Evolutionary conservation across 805 yeast genomes (phyloP).

Genomic region (Saturnispora sekii): DNA sequence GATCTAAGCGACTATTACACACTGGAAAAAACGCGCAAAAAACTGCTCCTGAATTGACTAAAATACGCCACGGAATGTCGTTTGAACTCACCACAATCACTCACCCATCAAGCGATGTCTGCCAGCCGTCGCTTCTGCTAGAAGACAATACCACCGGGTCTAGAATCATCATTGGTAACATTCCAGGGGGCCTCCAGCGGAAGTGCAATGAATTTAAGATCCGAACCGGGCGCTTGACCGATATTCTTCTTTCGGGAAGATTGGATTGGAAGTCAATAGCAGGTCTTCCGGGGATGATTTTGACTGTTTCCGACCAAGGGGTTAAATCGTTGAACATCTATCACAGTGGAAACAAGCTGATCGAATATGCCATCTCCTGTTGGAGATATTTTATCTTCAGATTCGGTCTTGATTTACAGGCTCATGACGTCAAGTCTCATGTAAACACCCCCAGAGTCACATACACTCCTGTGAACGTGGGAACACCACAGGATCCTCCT

Average conservation of each 20-base stretch:
- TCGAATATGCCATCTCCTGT: conserved; percentile 55
- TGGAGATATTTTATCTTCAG: conserved; percentile 87
- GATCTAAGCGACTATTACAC: not conserved
- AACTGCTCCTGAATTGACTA: not conserved
- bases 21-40: not conserved
- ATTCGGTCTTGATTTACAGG: conserved; percentile 46
- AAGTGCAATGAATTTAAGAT: conserved; percentile 51
- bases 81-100: conserved; percentile 42
- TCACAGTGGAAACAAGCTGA: conserved; percentile 35
- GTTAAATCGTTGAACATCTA: conserved; percentile 44
- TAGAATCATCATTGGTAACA: conserved; percentile 62
- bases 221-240: conserved; percentile 46
- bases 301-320: conserved; percentile 77
- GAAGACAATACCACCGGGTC: conserved; percentile 39
- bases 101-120: conserved; percentile 55
- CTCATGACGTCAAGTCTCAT: conserved; percentile 11
- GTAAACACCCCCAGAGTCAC: conserved; percentile 12
- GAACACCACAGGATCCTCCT: not conserved
- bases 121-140: conserved; percentile 47
- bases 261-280: conserved; percentile 70
- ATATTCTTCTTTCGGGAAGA: conserved; percentile 72
- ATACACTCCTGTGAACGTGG: conserved; percentile 18
- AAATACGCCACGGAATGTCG: conserved; percentile 22
- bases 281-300: conserved; percentile 85
- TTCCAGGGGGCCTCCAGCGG: conserved; percentile 85